Percentiles rank a stretch among this genome's conserved stretches.
Conservation (phyloP, 257 asterid genomes). For the Paulownia fortunei region DNA sequence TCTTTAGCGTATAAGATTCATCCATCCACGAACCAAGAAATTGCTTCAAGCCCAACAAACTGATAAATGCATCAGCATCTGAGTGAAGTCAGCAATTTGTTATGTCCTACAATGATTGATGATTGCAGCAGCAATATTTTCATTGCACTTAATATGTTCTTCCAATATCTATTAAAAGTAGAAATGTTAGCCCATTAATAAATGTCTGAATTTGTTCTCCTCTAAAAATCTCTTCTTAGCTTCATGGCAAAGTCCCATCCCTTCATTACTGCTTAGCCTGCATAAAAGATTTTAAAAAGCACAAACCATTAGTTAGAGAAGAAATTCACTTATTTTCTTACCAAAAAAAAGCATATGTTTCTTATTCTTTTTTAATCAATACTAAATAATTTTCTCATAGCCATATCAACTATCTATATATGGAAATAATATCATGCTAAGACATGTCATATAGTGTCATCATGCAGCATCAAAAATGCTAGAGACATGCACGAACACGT, state of each 20-base stretch:
- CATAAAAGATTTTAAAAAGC: background rate
- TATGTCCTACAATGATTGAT: conserved; percentile 13
- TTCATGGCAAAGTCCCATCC: no score
- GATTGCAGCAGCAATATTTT: background rate
- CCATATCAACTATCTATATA: no score
- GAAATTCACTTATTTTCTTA: background rate
- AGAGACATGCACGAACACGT: no score
- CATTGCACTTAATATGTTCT: background rate
- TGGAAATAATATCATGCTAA: no score
- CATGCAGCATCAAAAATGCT: no score
- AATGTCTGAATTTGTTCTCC: conserved; percentile 7
- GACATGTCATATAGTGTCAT: no score
- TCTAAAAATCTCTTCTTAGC: no score
- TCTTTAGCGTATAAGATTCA: background rate
- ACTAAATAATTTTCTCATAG: no score
- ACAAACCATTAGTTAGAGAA: conserved; percentile 9
- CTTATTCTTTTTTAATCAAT: background rate
- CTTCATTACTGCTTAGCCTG: conserved; percentile 46
- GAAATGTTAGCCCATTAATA: conserved; percentile 21
- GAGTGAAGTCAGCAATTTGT: conserved; percentile 7
- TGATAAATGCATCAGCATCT: background rate
- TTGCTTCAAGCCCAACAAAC: conserved; percentile 7
- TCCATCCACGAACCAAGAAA: background rate
- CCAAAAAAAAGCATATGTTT: background rate
- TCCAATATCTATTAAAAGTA: background rate